Conservation (phyloP, 1,284 basidiomycete species). For the Schizophyllum commune region DNA sequence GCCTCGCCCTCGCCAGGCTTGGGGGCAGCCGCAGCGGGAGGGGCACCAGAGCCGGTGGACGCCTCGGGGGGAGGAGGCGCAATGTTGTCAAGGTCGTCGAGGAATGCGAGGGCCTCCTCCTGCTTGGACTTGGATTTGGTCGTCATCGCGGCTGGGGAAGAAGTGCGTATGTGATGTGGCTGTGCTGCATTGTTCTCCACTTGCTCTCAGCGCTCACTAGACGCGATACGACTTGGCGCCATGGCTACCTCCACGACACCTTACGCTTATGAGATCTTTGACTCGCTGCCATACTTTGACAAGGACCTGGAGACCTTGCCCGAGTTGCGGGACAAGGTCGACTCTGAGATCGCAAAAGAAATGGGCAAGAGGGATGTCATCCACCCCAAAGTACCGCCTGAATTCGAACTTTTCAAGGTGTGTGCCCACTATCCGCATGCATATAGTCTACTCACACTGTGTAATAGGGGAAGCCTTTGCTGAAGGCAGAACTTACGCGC, state of each 20-base stretch:
- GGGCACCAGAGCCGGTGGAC: constrained; percentile 15
- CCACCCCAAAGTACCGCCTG: constrained; percentile 67
- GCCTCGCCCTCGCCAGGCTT: constrained; percentile 47
- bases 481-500: constrained; percentile 67
- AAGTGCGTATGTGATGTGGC: background rate
- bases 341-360: constrained; percentile 63
- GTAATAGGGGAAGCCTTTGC: constrained; percentile 51
- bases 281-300: constrained; percentile 93
- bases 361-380: constrained; percentile 46
- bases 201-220: background rate
- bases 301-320: constrained; percentile 81
- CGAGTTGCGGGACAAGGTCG: constrained; percentile 63
- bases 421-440: constrained; percentile 25
- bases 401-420: constrained; percentile 63
- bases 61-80: constrained; percentile 20
- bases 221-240: background rate
- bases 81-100: constrained; percentile 84
- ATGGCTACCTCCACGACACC: constrained; percentile 1
- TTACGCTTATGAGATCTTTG: constrained; percentile 40
- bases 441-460: constrained; percentile 7
- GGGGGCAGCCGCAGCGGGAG: constrained; percentile 24
- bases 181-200: background rate
- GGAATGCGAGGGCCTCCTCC: constrained; percentile 82
- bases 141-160: constrained; percentile 8
- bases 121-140: constrained; percentile 74